phyloP scores from a whole-genome alignment of 352 stramenopile species.

The Phytophthora hybrid region DNA sequence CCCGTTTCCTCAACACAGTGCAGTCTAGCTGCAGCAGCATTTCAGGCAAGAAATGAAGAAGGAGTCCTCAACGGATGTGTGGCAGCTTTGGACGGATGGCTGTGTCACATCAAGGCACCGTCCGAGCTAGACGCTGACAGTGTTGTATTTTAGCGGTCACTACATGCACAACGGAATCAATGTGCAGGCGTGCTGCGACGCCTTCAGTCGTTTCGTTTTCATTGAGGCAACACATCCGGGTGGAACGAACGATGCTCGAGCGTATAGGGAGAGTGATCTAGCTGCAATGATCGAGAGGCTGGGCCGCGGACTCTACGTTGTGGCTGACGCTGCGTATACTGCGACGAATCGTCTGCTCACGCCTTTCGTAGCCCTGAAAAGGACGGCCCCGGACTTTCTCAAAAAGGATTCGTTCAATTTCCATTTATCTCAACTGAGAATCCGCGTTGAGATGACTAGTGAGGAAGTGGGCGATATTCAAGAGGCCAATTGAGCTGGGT shows the following conservation, averaged over 20 bases:
- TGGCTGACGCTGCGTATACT: constrained; percentile 8
- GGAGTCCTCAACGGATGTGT: not conserved
- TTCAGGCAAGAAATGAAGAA: not conserved
- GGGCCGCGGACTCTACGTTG: constrained; percentile 3
- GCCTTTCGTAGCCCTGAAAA: constrained; percentile 3
- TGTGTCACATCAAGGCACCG: not conserved
- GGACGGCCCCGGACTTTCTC: not conserved
- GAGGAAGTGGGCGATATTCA: constrained; percentile 43
- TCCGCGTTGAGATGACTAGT: constrained; percentile 55
- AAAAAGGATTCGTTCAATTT: constrained; percentile 2
- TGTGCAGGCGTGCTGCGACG: constrained; percentile 5
- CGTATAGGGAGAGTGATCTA: not conserved
- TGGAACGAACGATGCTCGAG: not conserved
- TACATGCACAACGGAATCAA: constrained; percentile 1
- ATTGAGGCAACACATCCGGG: constrained; percentile 4
- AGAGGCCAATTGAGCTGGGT: not conserved
- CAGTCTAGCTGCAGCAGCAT: not conserved
- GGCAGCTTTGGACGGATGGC: constrained; percentile 3
- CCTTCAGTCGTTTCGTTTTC: constrained; percentile 8
- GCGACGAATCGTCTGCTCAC: constrained; percentile 3
- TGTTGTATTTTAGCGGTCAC: constrained; percentile 9
- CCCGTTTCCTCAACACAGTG: not conserved
- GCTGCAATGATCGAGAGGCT: not conserved
- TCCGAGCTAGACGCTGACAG: not conserved
- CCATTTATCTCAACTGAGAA: constrained; percentile 39